Percentiles rank a stretch among this genome's conserved stretches.
These are phyloP conservation scores for Metarhizium brunneum DNA, from an alignment of 2,329 filamentous ascomycete genomes.

Conservation along the genomic window DNA sequence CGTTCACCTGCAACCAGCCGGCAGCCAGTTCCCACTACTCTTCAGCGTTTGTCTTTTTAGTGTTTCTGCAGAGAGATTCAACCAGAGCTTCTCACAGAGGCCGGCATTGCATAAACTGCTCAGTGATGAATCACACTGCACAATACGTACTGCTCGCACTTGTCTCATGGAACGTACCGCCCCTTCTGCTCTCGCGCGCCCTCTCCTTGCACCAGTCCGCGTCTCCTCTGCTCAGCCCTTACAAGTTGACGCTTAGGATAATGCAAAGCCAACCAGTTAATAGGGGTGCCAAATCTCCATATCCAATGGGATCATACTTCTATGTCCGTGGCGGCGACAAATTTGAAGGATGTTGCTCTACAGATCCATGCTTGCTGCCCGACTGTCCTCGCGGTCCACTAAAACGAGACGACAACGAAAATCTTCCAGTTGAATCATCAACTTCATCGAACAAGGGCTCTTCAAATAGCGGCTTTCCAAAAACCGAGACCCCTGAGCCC, in stretches of 20 bases:
- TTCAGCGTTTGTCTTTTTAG: neutral
- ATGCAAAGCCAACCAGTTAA: neutral
- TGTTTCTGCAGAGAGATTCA: too few species aligned
- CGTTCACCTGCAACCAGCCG: slow-evolving; percentile 4
- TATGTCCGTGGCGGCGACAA: slow-evolving; percentile 27
- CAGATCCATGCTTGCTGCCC: slow-evolving; percentile 29
- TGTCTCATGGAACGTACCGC: too few species aligned
- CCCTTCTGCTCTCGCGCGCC: too few species aligned
- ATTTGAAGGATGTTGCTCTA: slow-evolving; percentile 36
- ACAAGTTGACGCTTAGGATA: neutral
- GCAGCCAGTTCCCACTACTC: neutral
- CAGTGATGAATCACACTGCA: too few species aligned
- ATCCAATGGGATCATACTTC: slow-evolving; percentile 20
- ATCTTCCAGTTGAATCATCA: neutral
- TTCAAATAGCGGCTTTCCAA: neutral
- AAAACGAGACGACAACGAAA: slow-evolving; percentile 7
- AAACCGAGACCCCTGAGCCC: neutral
- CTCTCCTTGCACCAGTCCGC: neutral
- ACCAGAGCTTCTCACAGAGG: too few species aligned
- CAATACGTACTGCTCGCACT: too few species aligned
- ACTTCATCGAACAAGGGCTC: neutral
- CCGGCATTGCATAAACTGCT: too few species aligned
- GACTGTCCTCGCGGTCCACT: slow-evolving; percentile 16
- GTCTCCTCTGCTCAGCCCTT: neutral
- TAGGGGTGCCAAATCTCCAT: slow-evolving; percentile 9